These are phyloP conservation scores for Debaryomycetaceae sp. DNA, from an alignment of 1,139 yeast species.

Conservation along the genomic window DNA sequence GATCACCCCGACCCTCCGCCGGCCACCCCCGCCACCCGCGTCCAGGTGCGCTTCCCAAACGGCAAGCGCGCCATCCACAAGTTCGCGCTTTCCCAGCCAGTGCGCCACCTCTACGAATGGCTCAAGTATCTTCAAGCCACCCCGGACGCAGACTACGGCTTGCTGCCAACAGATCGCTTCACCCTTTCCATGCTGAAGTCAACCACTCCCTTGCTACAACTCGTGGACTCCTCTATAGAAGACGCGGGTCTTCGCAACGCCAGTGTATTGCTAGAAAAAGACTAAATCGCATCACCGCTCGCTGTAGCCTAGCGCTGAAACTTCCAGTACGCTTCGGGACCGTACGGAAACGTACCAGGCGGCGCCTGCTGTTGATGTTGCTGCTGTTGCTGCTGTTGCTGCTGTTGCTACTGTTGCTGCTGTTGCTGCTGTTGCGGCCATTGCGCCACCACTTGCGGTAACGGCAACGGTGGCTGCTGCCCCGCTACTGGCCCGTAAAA, in stretches of 20 bases:
- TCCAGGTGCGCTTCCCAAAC: conserved; percentile 83
- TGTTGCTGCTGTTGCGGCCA: conserved; percentile 4
- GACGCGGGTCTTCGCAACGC: conserved; percentile 81
- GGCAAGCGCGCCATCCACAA: conserved; percentile 81
- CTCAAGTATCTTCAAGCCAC: conserved; percentile 55
- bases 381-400: conserved; percentile 8
- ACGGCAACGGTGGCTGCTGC: too few relatives aligned
- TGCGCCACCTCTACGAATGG: conserved; percentile 35
- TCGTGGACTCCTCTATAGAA: conserved; percentile 56
- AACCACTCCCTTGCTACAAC: conserved; percentile 55
- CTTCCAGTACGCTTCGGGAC: too few relatives aligned
- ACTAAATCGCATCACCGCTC: conserved; percentile 14
- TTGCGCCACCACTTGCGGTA: conserved; percentile 10
- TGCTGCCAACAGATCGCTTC: conserved; percentile 35
- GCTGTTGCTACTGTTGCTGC: conserved; percentile 5
- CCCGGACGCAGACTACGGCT: conserved; percentile 45
- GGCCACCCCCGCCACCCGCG: conserved; percentile 62
- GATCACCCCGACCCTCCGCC: conserved; percentile 58
- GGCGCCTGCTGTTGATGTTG: conserved; percentile 4
- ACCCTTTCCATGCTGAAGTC: conserved; percentile 61
- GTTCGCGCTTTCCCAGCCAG: conserved; percentile 52
- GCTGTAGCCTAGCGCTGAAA: too few relatives aligned
- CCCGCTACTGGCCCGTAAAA: too few relatives aligned
- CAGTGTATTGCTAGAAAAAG: conserved; percentile 65
- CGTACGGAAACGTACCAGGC: conserved; percentile 2